Evolutionary conservation across 2,329 filamentous ascomycete genomes (phyloP).

Genomic region (Botryotinia calthae): DNA sequence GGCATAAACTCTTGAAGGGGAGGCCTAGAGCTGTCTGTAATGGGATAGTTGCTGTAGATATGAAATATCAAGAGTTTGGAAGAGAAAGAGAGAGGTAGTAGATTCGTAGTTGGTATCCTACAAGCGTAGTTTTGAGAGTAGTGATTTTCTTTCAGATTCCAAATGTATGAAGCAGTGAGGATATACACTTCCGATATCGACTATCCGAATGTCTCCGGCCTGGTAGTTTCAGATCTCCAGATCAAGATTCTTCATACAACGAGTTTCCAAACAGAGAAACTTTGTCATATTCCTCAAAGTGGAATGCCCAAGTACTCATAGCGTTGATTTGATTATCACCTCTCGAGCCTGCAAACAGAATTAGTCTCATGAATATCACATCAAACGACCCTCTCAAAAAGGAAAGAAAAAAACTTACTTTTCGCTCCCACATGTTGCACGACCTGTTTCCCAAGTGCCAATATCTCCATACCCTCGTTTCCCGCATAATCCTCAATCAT

Average conservation of each 20-base stretch:
- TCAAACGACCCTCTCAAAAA: no score
- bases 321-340: constrained; percentile 23
- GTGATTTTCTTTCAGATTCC: background rate
- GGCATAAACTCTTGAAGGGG: background rate
- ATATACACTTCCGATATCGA: background rate
- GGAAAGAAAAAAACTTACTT: background rate
- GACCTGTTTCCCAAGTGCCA: constrained; percentile 7
- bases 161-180: background rate
- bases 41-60: background rate
- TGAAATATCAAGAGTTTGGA: background rate
- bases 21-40: background rate
- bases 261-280: background rate
- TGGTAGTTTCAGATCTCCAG: background rate
- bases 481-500: constrained; percentile 10
- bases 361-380: constrained; percentile 15
- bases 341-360: constrained; percentile 28
- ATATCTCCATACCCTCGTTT: background rate
- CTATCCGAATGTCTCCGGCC: background rate
- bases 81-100: background rate
- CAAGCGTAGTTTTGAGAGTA: background rate
- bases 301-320: constrained; percentile 28
- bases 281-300: constrained; percentile 26
- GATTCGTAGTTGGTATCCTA: background rate
- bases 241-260: background rate
- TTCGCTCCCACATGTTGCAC: constrained; percentile 15